These are phyloP conservation scores for Lipomyces yamadae DNA, from an alignment of 805 yeast genomes.

Conservation along the genomic window DNA sequence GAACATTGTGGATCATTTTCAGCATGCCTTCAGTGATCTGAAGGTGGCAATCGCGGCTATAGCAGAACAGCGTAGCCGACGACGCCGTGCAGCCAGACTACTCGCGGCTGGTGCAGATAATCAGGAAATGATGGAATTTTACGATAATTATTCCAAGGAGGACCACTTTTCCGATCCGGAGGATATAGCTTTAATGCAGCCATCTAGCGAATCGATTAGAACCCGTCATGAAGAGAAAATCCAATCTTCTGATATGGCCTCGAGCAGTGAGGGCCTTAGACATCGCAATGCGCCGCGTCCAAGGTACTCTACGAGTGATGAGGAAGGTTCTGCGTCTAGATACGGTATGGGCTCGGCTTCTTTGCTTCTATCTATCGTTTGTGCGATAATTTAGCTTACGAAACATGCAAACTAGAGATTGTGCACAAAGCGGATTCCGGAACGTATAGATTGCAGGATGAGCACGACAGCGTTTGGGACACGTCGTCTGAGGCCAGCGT, in stretches of 20 bases:
- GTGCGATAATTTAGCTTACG: not conserved
- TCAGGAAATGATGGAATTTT: constrained; percentile 22
- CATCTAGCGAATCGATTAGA: not conserved
- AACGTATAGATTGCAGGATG: not conserved
- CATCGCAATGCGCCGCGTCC: not conserved
- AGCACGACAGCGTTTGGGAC: not conserved
- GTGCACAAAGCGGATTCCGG: not conserved
- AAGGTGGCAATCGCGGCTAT: constrained; percentile 8
- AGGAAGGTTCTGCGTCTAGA: not conserved
- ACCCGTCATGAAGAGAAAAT: not conserved
- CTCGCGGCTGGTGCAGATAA: constrained; percentile 16
- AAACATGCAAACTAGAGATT: not conserved
- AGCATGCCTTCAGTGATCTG: not conserved
- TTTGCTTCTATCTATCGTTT: not conserved
- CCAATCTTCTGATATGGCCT: not conserved
- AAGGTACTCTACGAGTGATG: not conserved
- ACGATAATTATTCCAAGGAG: constrained; percentile 11
- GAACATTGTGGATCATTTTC: constrained; percentile 11
- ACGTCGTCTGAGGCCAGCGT: not conserved
- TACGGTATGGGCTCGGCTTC: not conserved
- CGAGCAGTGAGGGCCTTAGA: constrained; percentile 1
- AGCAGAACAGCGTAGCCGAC: not conserved
- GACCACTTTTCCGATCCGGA: not conserved
- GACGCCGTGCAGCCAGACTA: constrained; percentile 13
- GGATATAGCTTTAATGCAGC: not conserved